Conservation (phyloP, 2,329 filamentous ascomycete genomes). For the Penicillium sp. region DNA sequence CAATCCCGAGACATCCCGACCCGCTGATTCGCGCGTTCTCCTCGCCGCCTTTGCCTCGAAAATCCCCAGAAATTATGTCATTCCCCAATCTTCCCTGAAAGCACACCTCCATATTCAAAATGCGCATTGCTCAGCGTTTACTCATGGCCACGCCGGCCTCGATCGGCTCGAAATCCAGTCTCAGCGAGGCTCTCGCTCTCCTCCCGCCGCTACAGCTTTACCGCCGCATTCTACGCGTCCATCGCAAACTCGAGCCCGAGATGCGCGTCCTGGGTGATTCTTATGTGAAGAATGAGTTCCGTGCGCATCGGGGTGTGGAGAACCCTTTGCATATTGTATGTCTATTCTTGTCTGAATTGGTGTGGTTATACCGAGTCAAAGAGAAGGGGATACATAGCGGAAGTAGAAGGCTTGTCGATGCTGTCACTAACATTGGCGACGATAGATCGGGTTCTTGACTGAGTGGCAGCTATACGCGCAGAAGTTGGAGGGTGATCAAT, state of each 20-base stretch:
- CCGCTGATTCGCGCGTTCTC: constrained; percentile 12
- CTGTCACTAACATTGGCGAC: not conserved
- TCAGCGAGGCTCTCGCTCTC: constrained; percentile 60
- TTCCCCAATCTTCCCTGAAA: constrained; percentile 1
- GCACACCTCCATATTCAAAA: constrained; percentile 13
- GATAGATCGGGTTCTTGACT: constrained; percentile 85
- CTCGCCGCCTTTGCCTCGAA: constrained; percentile 22
- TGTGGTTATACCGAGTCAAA: not conserved
- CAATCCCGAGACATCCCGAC: constrained; percentile 8
- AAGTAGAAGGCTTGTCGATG: not conserved
- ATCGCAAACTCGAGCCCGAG: constrained; percentile 72
- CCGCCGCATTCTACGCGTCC: constrained; percentile 78
- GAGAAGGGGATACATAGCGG: not conserved
- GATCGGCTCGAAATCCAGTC: constrained; percentile 39
- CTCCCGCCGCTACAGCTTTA: constrained; percentile 88
- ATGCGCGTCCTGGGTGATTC: constrained; percentile 81
- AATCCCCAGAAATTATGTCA: constrained; percentile 24
- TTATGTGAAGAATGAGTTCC: constrained; percentile 91
- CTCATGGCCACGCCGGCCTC: constrained; percentile 41
- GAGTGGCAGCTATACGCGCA: constrained; percentile 98
- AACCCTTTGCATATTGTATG: constrained; percentile 88
- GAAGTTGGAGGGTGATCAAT: constrained; percentile 79
- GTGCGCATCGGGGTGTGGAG: constrained; percentile 76
- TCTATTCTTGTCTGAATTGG: constrained; percentile 2
- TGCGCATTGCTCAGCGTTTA: constrained; percentile 36